Conservation (phyloP, 1,284 basidiomycete species). For the Pterula multifida region DNA sequence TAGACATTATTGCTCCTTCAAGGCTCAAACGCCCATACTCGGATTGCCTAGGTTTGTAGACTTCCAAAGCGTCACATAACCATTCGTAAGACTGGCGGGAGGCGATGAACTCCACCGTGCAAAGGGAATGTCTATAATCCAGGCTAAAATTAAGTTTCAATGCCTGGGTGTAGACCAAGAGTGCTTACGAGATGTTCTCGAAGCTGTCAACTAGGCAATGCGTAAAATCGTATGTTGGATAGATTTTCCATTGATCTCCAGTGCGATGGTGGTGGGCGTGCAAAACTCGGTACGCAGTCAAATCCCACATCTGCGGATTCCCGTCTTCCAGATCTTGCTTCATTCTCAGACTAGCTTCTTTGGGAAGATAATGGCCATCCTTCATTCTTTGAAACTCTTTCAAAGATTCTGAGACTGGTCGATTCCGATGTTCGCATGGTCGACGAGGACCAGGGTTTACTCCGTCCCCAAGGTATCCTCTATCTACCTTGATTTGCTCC, state of each 20-base stretch:
- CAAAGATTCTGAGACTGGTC: constrained; percentile 80
- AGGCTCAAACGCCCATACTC: constrained; percentile 93
- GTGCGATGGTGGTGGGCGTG: constrained; percentile 91
- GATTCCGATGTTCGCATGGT: constrained; percentile 70
- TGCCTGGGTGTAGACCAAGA: constrained; percentile 6
- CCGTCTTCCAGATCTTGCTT: constrained; percentile 91
- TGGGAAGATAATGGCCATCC: constrained; percentile 80
- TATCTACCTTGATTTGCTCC: constrained; percentile 84
- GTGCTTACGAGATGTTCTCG: constrained; percentile 92
- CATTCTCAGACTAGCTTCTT: constrained; percentile 91
- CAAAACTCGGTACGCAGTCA: constrained; percentile 93
- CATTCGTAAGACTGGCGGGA: constrained; percentile 98
- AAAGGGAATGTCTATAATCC: constrained; percentile 78
- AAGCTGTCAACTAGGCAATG: constrained; percentile 98
- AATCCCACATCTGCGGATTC: constrained; percentile 99
- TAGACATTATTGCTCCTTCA: constrained; percentile 94
- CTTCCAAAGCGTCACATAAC: constrained; percentile 92
- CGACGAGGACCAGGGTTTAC: constrained; percentile 41
- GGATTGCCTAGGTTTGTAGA: constrained; percentile 98
- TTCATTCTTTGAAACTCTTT: constrained; percentile 90
- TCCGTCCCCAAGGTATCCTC: constrained; percentile 77
- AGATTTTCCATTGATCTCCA: constrained; percentile 85
- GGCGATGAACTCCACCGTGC: constrained; percentile 94
- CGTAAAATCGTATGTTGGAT: constrained; percentile 98
- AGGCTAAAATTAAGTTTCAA: too few species aligned